phyloP scores from a whole-genome alignment of 768 basidiomycete species.

The Lentinula boryana region DNA sequence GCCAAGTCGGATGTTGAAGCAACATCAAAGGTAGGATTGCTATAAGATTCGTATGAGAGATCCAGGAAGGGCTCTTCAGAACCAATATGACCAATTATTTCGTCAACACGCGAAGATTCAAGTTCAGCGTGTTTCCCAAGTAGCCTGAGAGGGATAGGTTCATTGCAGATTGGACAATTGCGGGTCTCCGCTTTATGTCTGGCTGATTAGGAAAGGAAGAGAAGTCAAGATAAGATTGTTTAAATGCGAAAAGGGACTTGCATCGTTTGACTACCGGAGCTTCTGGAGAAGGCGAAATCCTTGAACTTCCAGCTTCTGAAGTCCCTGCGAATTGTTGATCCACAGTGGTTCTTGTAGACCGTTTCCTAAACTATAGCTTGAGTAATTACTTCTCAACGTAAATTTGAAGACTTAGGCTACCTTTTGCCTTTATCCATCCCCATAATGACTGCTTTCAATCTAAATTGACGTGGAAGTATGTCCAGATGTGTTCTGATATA shows the following conservation, averaged over 20 bases:
- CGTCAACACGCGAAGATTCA: conserved; percentile 64
- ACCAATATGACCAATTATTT: conserved; percentile 59
- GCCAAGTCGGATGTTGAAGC: conserved; percentile 11
- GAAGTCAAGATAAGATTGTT: conserved; percentile 5
- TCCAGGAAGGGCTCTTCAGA: conserved; percentile 50
- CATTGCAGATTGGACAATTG: conserved; percentile 69
- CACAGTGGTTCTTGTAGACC: background rate
- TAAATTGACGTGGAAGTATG: background rate
- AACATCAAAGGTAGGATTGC: conserved; percentile 24
- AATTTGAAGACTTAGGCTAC: background rate
- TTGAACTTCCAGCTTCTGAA: conserved; percentile 2
- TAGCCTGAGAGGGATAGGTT: conserved; percentile 68
- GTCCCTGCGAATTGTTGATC: background rate
- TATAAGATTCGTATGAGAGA: conserved; percentile 37
- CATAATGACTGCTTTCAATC: background rate
- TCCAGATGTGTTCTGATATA: background rate
- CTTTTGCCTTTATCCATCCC: conserved; percentile 1
- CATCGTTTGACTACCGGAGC: conserved; percentile 2
- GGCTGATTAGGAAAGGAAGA: conserved; percentile 30
- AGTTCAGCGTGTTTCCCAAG: conserved; percentile 57
- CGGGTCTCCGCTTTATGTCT: conserved; percentile 67
- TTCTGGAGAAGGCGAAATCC: background rate
- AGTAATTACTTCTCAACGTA: background rate
- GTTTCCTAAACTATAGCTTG: background rate
- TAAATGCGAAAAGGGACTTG: background rate